Base-by-base conservation (phyloP, 2,329 filamentous ascomycete species). In the Corinectria fuckeliana region DNA sequence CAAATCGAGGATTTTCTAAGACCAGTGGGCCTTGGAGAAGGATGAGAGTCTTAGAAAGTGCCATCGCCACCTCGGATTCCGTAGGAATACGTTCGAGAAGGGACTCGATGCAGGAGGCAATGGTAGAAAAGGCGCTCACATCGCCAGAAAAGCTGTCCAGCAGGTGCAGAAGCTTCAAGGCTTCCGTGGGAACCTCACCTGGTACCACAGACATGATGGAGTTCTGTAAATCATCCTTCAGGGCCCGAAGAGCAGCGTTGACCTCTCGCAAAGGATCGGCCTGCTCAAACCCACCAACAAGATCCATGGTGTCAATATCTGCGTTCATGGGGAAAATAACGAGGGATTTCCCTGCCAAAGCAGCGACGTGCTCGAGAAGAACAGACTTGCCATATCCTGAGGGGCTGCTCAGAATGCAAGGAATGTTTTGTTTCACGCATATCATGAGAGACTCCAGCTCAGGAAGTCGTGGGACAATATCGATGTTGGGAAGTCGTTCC, bases 271-370 rank as follows among this genome's bases (percentile, higher is more conserved):
- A 82, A 20, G 91, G 88, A 72, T 99, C 95, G 16, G 92, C 88
- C 76, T 99, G 95, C 74, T 99, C 95, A 72, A 97, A 99, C 0
- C 95, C 95, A 70, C 95, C 95, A 56, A 99, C 92, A 56, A 99
- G 86, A 76, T 99, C 95, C 88, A 97, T 97, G 1, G 94, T 93
- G 74, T 99, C 95, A 42, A 97, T 91, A 69, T 99, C 96, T 6
- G 93, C 90, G 72, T 97, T 99, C 77, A 99, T 87, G 1, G 93
- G 88, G 69, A 98, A 91, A 14, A 92, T 90, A 28, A 93, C 85
- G 3, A 98, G 80, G 1, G 87, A 82, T 55, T 90, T 90, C 21
- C 95, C 95, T 39, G 87, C 86, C 21, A 90, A 78, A 11, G 90
- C 88, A n/a, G 95, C 93, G 25, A 97, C 82, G 63, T 94, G 89